Base-by-base conservation (phyloP, 1,284 basidiomycete species). In the Acaromyces ingoldii region DNA sequence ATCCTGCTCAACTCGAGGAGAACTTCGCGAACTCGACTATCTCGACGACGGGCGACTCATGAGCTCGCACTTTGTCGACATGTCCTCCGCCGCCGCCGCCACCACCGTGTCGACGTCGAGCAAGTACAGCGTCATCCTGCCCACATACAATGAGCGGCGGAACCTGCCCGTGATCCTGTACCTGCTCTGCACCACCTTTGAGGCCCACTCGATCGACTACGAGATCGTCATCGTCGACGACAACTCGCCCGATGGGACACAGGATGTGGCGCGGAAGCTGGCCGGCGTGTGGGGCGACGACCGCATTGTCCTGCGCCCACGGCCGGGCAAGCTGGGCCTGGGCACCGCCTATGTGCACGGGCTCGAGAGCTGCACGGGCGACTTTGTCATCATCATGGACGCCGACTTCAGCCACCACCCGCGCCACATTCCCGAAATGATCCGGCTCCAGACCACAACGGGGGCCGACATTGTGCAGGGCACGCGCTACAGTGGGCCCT, bases 371-470 rank as follows among this genome's bases (percentile, higher is more conserved):
- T 87, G 85, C 70, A 85, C 86, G 0, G 90, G 90, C n/a, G 88
- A 89, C 76, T 93, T 91, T 78, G 88, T 91, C 30, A 88, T 92
- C 70, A 92, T 93, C 76, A 93, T 93, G 90, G 90, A 93, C 70
- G 90, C 90, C 46, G 90, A 93, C 77, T 92, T 93, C 76, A 91
- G 89, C 10, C 90, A 93, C 74, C 90, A 93, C 71, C 89, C 90
- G 76, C 49, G 85, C 77, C 62, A 60, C 46, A 63, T 67, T 34
- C 65, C 65, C 9, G 43, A 58, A 13, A 67, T 67, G 65, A 67
- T 67, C 47, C 45, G 51, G 9, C 34, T 57, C 38, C 64, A 66
- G 44, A 31, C 48, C 22, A 37, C 49, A 5, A 53, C 52, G 36
- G 56, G 62, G 29, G 53, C 58, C 10, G 64, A 67, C 49, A 67